A percentile compares a stretch with the other conserved stretches of the same genome.
phyloP scores from a whole-genome alignment of 192 early-diverging fungal species.

The Diversispora epigaea region DNA sequence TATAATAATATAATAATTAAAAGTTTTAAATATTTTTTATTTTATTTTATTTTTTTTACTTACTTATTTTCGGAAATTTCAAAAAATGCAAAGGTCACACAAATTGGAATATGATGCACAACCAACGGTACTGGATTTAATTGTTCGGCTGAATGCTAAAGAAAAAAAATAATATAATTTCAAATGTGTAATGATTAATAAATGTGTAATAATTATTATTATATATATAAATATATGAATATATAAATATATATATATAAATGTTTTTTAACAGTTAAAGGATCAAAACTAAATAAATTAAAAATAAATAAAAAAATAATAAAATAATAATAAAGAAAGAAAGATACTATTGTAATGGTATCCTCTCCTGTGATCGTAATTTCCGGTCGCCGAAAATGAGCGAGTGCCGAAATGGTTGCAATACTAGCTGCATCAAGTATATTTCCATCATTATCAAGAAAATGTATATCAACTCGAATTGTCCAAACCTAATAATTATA shows the following conservation, averaged over 20 bases:
- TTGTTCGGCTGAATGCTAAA: constrained; percentile 80
- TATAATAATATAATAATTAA: too few species aligned
- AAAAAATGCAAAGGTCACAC: constrained; percentile 91
- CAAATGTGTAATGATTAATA: not conserved
- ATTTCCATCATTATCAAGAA: constrained; percentile 95
- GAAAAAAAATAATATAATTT: not conserved
- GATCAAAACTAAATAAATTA: too few species aligned
- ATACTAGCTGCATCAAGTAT: constrained; percentile 88
- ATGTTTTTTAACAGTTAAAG: too few species aligned
- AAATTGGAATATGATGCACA: constrained; percentile 94
- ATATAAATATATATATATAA: not conserved
- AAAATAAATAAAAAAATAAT: not conserved
- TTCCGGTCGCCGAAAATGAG: constrained; percentile 93
- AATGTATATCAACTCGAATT: constrained; percentile 85
- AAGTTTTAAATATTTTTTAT: not conserved
- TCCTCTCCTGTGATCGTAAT: constrained; percentile 90
- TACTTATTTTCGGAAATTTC: constrained; percentile 46
- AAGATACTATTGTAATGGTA: constrained; percentile 69
- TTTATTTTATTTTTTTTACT: constrained; percentile 47
- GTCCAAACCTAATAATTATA: constrained; percentile 71
- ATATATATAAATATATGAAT: not conserved
- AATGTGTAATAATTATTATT: too few species aligned
- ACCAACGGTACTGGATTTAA: constrained; percentile 91
- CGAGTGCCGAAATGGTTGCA: constrained; percentile 83
- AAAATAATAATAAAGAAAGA: not conserved